These are phyloP conservation scores for Ascochyta rabiei DNA, from an alignment of 2,329 filamentous ascomycete species.

Conservation along the genomic window DNA sequence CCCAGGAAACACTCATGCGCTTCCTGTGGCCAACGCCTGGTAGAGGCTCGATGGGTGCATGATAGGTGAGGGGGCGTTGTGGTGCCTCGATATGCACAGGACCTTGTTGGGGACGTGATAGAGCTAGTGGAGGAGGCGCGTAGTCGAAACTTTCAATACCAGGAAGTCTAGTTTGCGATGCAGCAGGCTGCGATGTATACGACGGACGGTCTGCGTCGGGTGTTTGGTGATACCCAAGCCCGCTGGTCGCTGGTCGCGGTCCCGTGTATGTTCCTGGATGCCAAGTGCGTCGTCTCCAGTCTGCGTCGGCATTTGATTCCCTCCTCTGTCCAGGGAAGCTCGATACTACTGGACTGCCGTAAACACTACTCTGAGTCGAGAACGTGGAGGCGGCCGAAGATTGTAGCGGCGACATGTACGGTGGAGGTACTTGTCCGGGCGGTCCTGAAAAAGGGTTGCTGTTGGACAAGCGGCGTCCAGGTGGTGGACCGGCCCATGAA, in stretches of 20 bases:
- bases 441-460: constrained; percentile 75
- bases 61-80: constrained; percentile 51
- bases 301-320: constrained; percentile 75
- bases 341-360: constrained; percentile 71
- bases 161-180: constrained; percentile 71
- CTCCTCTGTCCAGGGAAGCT: constrained; percentile 67
- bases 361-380: constrained; percentile 65
- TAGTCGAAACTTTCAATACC: constrained; percentile 93
- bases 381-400: constrained; percentile 60
- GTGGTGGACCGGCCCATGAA: constrained; percentile 74
- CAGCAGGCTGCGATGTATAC: constrained; percentile 60
- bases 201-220: constrained; percentile 66
- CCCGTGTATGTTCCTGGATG: constrained; percentile 74
- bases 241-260: constrained; percentile 70
- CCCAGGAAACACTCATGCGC: constrained; percentile 60
- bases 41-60: constrained; percentile 37
- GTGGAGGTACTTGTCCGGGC: constrained; percentile 64
- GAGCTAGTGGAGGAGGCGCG: constrained; percentile 66
- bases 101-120: constrained; percentile 69
- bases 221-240: constrained; percentile 76
- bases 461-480: constrained; percentile 74
- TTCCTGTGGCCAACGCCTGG: constrained; percentile 37
- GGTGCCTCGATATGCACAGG: constrained; percentile 77
- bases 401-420: constrained; percentile 62
- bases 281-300: constrained; percentile 86